A percentile compares a stretch with the other conserved stretches of the same genome.
Conservation (phyloP, 495 filamentous ascomycete genomes). For the Podospora didyma region DNA sequence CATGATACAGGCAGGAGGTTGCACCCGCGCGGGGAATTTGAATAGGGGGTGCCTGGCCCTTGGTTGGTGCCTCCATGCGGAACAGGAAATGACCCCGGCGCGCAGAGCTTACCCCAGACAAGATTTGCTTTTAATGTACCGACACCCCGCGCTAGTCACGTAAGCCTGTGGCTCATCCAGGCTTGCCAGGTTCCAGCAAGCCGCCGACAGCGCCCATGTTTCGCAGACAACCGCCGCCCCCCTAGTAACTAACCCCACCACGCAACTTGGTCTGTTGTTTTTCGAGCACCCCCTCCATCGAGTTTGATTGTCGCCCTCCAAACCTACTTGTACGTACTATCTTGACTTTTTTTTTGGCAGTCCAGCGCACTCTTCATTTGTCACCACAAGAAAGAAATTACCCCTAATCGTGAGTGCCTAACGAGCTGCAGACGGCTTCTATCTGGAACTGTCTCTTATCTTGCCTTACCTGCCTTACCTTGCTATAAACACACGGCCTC, state of each 20-base stretch:
- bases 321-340: background rate
- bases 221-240: conserved; percentile 15
- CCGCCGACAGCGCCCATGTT: background rate
- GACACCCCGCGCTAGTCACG: conserved; percentile 14
- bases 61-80: background rate
- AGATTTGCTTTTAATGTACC: conserved; percentile 10
- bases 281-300: conserved; percentile 23
- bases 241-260: conserved; percentile 12
- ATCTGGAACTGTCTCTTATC: too few relatives aligned
- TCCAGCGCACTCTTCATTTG: background rate
- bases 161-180: conserved; percentile 11
- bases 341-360: background rate
- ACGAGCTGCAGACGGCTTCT: background rate
- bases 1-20: background rate
- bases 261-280: conserved; percentile 19
- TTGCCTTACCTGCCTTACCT: background rate
- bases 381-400: background rate
- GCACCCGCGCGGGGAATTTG: background rate
- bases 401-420: background rate
- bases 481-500: background rate
- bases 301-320: conserved; percentile 19
- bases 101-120: background rate
- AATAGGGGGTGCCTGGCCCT: background rate
- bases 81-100: background rate
- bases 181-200: background rate